A percentile compares a stretch with the other conserved stretches of the same genome.
These are phyloP conservation scores for Hypholoma fasciculare DNA, from an alignment of 768 basidiomycete species.

Conservation along the genomic window DNA sequence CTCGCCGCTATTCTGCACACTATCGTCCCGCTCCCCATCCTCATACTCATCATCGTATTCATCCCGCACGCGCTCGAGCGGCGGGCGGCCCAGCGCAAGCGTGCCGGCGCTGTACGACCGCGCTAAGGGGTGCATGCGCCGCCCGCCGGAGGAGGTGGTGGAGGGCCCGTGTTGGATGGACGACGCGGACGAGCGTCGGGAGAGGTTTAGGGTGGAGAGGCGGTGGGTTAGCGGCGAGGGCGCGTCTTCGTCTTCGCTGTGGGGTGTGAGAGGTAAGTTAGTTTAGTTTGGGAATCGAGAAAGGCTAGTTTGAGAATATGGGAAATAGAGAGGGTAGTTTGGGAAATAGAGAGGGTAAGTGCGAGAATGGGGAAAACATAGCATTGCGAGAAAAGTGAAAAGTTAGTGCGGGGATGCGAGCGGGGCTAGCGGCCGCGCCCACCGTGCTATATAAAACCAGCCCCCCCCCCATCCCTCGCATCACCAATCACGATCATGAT, in stretches of 20 bases:
- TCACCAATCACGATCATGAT: too few relatives aligned
- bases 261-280: neutral
- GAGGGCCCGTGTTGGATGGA: slow-evolving; percentile 31
- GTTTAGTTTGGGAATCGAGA: too few relatives aligned
- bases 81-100: slow-evolving; percentile 11
- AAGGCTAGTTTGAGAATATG: too few relatives aligned
- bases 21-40: slow-evolving; percentile 9
- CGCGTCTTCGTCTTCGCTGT: slow-evolving; percentile 73
- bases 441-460: too few relatives aligned
- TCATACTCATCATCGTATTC: slow-evolving; percentile 15
- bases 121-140: slow-evolving; percentile 29
- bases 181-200: slow-evolving; percentile 43
- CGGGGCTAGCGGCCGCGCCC: too few relatives aligned
- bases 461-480: too few relatives aligned
- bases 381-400: too few relatives aligned
- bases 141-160: slow-evolving; percentile 11
- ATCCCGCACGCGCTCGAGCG: slow-evolving; percentile 5
- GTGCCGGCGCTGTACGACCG: slow-evolving; percentile 33
- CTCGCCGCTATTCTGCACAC: neutral
- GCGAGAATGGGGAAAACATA: too few relatives aligned
- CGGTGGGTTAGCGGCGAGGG: slow-evolving; percentile 67
- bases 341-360: too few relatives aligned
- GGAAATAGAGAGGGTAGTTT: too few relatives aligned
- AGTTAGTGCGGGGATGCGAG: too few relatives aligned
- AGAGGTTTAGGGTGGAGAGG: slow-evolving; percentile 56